Conservation (phyloP, 2,329 filamentous ascomycete species). For the Elsinoe australis region DNA sequence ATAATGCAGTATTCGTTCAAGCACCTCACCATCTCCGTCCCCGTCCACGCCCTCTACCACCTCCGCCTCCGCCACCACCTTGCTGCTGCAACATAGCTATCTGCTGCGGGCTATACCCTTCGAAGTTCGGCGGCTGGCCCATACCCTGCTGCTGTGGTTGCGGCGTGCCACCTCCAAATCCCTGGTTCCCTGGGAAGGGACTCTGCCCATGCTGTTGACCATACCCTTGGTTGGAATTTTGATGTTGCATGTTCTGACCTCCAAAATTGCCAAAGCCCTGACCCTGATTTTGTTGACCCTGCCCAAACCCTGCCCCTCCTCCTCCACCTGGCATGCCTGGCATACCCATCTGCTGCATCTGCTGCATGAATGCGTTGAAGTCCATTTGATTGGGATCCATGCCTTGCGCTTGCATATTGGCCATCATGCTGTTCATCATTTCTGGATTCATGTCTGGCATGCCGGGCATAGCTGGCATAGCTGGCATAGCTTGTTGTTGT, state of each 20-base stretch:
- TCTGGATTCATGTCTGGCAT: constrained; percentile 47
- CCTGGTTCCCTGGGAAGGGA: constrained; percentile 10
- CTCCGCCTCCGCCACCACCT: constrained; percentile 23
- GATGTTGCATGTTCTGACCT: constrained; percentile 19
- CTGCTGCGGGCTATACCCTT: constrained; percentile 31
- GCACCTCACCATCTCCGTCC: constrained; percentile 22
- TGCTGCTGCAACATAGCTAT: constrained; percentile 32
- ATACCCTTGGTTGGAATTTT: constrained; percentile 22
- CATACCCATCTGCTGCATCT: constrained; percentile 43
- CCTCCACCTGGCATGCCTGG: constrained; percentile 23
- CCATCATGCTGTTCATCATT: constrained; percentile 54
- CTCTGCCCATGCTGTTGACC: constrained; percentile 20
- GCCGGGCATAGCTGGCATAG: constrained; percentile 33
- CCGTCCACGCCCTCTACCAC: constrained; percentile 28
- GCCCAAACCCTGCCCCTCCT: constrained; percentile 16
- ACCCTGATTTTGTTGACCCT: constrained; percentile 15
- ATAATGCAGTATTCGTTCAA: not conserved
- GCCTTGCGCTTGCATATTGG: constrained; percentile 47
- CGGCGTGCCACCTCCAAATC: constrained; percentile 8
- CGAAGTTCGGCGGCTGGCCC: constrained; percentile 22
- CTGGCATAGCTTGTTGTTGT: constrained; percentile 23
- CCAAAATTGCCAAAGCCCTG: constrained; percentile 22
- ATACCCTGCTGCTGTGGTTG: constrained; percentile 20
- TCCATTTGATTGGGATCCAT: constrained; percentile 48
- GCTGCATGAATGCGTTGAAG: constrained; percentile 48